Percentiles rank a stretch among this genome's conserved stretches.
Evolutionary conservation across 371 early-diverging fungal genomes (phyloP).

Genomic region (Mucor velutinosus): DNA sequence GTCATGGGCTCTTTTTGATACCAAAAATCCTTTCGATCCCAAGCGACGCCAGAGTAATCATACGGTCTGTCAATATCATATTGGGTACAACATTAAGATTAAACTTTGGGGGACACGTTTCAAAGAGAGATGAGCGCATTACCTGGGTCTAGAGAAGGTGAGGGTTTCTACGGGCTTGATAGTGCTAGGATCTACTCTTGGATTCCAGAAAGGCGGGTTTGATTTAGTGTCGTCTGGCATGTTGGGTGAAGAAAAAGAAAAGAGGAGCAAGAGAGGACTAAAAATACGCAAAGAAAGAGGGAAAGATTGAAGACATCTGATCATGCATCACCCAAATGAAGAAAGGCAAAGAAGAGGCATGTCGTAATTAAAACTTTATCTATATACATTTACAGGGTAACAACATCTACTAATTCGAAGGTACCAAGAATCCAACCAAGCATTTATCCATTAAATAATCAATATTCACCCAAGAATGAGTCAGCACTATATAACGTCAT

Average conservation of each 20-base stretch:
- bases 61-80: neutral
- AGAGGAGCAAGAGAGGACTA: neutral
- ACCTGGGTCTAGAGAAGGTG: constrained; percentile 26
- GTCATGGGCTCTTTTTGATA: constrained; percentile 22
- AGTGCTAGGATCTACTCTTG: constrained; percentile 10
- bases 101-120: neutral
- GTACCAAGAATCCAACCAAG: constrained; percentile 79
- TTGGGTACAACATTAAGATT: neutral
- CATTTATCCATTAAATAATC: constrained; percentile 86
- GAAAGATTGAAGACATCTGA: neutral
- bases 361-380: constrained; percentile 5
- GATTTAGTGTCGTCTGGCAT: constrained; percentile 16
- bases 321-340: neutral
- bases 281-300: neutral
- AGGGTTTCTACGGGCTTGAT: constrained; percentile 1
- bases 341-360: neutral
- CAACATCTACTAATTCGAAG: constrained; percentile 18
- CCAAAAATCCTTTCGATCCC: constrained; percentile 22
- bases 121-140: neutral
- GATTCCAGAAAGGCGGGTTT: constrained; percentile 23
- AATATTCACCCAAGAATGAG: constrained; percentile 94
- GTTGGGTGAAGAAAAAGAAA: neutral
- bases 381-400: too few relatives aligned
- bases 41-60: constrained; percentile 24
- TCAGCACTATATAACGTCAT: constrained; percentile 54